A percentile compares a stretch with the other conserved stretches of the same genome.
These are phyloP conservation scores for Yamadazyma conglobata DNA, from an alignment of 1,139 yeast genomes.

Conservation along the genomic window DNA sequence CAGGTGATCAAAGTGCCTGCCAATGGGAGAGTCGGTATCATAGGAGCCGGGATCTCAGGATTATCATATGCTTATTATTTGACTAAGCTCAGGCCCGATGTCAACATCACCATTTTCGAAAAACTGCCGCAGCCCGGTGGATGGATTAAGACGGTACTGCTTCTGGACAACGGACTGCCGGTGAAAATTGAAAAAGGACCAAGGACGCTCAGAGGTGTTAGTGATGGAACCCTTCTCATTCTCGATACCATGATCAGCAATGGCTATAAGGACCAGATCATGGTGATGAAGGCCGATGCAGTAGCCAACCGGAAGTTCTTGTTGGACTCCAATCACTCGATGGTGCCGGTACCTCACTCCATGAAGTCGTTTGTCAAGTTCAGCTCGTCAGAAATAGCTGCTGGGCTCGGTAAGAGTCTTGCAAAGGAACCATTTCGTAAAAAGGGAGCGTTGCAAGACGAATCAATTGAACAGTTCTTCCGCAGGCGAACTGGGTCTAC, in stretches of 20 bases:
- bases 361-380: slow-evolving; percentile 37
- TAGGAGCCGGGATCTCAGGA: slow-evolving; percentile 91
- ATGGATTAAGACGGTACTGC: slow-evolving; percentile 57
- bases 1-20: slow-evolving; percentile 1
- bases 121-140: slow-evolving; percentile 63
- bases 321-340: slow-evolving; percentile 31
- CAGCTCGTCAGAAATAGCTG: slow-evolving; percentile 36
- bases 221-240: slow-evolving; percentile 60
- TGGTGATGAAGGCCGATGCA: slow-evolving; percentile 47
- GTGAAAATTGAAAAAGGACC: slow-evolving; percentile 68
- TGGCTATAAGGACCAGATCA: slow-evolving; percentile 38
- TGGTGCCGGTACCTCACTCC: slow-evolving; percentile 56
- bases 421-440: slow-evolving; percentile 43
- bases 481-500: slow-evolving; percentile 63
- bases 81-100: slow-evolving; percentile 65
- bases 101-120: slow-evolving; percentile 63
- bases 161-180: slow-evolving; percentile 10
- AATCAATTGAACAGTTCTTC: slow-evolving; percentile 66
- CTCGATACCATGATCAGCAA: slow-evolving; percentile 53
- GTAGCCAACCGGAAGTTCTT: slow-evolving; percentile 63
- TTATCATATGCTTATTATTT: slow-evolving; percentile 74
- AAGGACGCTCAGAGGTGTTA: slow-evolving; percentile 66
- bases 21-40: slow-evolving; percentile 54
- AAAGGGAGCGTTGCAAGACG: slow-evolving; percentile 44
- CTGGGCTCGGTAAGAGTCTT: slow-evolving; percentile 29